Base-by-base conservation (phyloP, 495 filamentous ascomycete species). In the Xylaria longipes region DNA sequence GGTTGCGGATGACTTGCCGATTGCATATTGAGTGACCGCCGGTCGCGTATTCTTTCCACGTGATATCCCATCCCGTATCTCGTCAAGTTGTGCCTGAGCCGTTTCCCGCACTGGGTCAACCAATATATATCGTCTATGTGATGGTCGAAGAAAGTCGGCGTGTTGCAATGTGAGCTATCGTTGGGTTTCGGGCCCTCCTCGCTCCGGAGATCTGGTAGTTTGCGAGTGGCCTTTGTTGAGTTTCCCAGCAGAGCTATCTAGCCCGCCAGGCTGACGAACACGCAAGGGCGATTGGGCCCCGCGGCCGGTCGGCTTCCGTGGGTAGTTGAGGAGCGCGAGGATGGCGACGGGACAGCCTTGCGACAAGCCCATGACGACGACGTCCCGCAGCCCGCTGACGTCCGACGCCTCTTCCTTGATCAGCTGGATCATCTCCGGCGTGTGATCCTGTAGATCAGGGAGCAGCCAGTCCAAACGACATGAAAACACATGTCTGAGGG, bases 291-390 rank as follows among this genome's bases (percentile, higher is more conserved):
- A 1, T 48, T 7, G 46, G 8, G 6, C n/a, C 22, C 20, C 7
- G 6, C 3, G 7, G 7, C 20, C 20, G 1, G n/a, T 46, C 17
- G 17, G 20, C 45, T 46, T 3, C 15, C 14, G 15, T 45, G 14
- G 0, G 14, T 17, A 73, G 25, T 64, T 78, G 35, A 86, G 66
- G 11, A 84, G 72, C 5, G 74, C 72, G 45, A 79, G 11, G 14
- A 87, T 70, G n/a, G 78, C 78, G 1, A 78, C 77, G 7, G 86
- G 86, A 76, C 83, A 87, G 6, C 87, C 86, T 65, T 89, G 85
- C 62, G 86, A 86, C 29, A 87, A 73, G 0, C 86, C 84, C 35
- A 83, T 83, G n/a, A 88, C 69, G 12, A 87, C 78, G n/a, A 87
- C 76, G n/a, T 68, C 45, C 56, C 79, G 81, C 22, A 72, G 65